A percentile compares a stretch with the other conserved stretches of the same genome.
Evolutionary conservation across 2,329 filamentous ascomycete species (phyloP).

Genomic region (Diaporthe sp.): DNA sequence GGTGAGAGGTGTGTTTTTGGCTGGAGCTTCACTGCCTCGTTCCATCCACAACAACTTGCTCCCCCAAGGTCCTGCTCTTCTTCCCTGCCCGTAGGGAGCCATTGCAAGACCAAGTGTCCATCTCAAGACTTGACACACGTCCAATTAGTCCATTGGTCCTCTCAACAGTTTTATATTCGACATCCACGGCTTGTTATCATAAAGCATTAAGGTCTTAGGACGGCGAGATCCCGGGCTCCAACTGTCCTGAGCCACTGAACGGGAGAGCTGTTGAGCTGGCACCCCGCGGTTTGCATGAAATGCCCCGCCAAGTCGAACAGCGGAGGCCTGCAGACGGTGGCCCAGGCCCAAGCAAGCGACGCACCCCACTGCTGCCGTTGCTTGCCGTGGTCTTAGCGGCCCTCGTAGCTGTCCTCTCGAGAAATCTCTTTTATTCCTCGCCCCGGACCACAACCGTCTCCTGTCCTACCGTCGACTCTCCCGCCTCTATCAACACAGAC

Average conservation of each 20-base stretch:
- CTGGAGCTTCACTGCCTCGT: constrained; percentile 18
- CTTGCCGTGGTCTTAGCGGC: constrained; percentile 32
- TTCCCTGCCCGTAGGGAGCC: not conserved
- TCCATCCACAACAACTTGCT: not conserved
- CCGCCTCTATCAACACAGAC: constrained; percentile 42
- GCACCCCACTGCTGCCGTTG: constrained; percentile 29
- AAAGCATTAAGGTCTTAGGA: not conserved
- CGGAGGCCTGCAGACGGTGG: constrained; percentile 28
- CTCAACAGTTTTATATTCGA: constrained; percentile 9
- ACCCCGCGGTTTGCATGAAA: constrained; percentile 25
- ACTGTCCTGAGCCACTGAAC: not conserved
- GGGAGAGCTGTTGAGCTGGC: constrained; percentile 13
- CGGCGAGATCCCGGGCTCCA: constrained; percentile 11
- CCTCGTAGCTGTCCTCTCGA: constrained; percentile 33
- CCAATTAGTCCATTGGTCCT: not conserved
- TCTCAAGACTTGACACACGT: not conserved
- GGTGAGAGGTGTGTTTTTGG: constrained; percentile 5
- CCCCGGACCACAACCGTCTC: constrained; percentile 53
- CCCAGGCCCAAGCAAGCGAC: constrained; percentile 10
- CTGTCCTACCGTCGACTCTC: constrained; percentile 36
- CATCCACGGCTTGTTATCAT: not conserved
- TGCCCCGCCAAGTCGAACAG: constrained; percentile 31
- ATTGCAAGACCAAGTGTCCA: not conserved
- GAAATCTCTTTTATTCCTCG: constrained; percentile 50
- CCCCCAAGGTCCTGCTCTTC: not conserved